Percentiles rank a stretch among this genome's conserved stretches.
Conservation (phyloP, 2,329 filamentous ascomycete genomes). For the Paecilomyces variotii region DNA sequence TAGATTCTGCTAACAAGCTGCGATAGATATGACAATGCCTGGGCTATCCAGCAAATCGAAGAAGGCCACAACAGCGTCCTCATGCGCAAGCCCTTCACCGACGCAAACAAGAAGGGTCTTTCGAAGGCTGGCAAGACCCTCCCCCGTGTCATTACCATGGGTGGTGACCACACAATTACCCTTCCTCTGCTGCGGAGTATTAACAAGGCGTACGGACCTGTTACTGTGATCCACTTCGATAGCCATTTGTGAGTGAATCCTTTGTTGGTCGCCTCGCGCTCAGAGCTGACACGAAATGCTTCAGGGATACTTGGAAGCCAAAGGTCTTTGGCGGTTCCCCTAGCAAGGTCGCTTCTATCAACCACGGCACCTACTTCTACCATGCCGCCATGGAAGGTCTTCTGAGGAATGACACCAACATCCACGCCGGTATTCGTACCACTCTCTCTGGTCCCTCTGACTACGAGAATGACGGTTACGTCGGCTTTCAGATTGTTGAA, state of each 20-base stretch:
- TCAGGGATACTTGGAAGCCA: slow-evolving; percentile 58
- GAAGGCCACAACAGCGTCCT: slow-evolving; percentile 72
- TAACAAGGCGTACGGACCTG: slow-evolving; percentile 59
- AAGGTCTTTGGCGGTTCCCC: slow-evolving; percentile 82
- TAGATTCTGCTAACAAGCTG: not conserved
- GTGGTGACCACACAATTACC: slow-evolving; percentile 40
- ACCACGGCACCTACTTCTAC: slow-evolving; percentile 86
- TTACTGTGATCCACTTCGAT: slow-evolving; percentile 58
- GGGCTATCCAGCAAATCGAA: slow-evolving; percentile 76
- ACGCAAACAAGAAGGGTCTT: slow-evolving; percentile 58
- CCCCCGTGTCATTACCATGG: slow-evolving; percentile 70
- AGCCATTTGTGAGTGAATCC: slow-evolving; percentile 43
- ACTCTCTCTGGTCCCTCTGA: slow-evolving; percentile 70
- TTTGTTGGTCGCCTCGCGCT: not conserved
- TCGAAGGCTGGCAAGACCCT: slow-evolving; percentile 67
- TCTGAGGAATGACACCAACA: slow-evolving; percentile 72
- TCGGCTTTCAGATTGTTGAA: slow-evolving; percentile 75
- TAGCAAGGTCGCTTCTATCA: slow-evolving; percentile 66
- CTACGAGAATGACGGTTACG: slow-evolving; percentile 80
- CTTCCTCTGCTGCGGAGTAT: slow-evolving; percentile 48
- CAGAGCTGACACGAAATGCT: not conserved
- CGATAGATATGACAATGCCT: slow-evolving; percentile 68
- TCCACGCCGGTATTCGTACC: slow-evolving; percentile 80
- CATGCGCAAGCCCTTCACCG: slow-evolving; percentile 61
- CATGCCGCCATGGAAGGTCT: slow-evolving; percentile 72